Percentiles rank a stretch among this genome's conserved stretches.
These are phyloP conservation scores for Lasiodiplodia hormozganensis DNA, from an alignment of 2,329 filamentous ascomycete genomes.

Conservation along the genomic window DNA sequence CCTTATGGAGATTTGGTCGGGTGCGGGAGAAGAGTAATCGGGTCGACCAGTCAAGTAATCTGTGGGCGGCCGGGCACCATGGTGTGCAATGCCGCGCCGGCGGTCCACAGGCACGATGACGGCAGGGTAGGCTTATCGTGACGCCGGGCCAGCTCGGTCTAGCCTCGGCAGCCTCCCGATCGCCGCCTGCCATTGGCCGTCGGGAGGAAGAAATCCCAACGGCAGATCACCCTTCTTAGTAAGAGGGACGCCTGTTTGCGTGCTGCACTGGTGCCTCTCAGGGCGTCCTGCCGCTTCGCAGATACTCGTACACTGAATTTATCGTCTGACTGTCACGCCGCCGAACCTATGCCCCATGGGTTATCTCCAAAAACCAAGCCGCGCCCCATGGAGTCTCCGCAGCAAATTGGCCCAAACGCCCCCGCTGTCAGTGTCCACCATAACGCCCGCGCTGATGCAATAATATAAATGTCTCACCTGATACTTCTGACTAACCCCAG, in stretches of 20 bases:
- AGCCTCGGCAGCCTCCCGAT: not conserved
- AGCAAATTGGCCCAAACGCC: conserved; percentile 27
- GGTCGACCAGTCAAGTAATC: conserved; percentile 16
- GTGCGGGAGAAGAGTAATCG: not conserved
- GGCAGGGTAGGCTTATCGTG: conserved; percentile 24
- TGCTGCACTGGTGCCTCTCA: not conserved
- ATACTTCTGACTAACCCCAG: conserved; percentile 15
- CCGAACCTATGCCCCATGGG: conserved; percentile 2
- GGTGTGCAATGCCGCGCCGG: conserved; percentile 19
- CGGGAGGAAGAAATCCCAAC: not conserved
- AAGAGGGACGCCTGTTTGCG: not conserved
- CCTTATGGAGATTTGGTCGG: conserved; percentile 13
- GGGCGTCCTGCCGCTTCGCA: conserved; percentile 4
- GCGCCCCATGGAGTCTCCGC: conserved; percentile 24
- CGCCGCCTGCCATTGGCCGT: not conserved
- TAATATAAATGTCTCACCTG: conserved; percentile 25
- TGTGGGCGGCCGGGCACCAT: conserved; percentile 16
- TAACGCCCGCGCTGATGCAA: conserved; percentile 29
- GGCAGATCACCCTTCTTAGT: conserved; percentile 9
- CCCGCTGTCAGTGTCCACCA: conserved; percentile 24
- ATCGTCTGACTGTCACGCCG: conserved; percentile 15
- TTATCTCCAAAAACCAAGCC: conserved; percentile 17
- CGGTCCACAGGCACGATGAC: conserved; percentile 15
- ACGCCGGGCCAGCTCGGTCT: not conserved
- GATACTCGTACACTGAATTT: conserved; percentile 21